Evolutionary conservation across 73 alveolate species (phyloP).

Genomic region (Tetrahymena borealis): DNA sequence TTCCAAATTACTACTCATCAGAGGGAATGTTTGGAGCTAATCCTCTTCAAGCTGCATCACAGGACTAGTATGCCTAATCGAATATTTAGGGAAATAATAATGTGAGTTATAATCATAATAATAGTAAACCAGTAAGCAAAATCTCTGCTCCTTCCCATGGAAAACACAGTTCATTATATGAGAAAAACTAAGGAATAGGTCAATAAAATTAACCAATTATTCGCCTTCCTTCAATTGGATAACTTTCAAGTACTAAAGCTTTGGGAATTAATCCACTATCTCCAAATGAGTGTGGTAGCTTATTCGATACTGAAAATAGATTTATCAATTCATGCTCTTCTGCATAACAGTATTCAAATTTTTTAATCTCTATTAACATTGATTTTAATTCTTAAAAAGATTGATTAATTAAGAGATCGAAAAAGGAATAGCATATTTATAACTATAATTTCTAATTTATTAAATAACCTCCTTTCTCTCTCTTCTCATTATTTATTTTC

Average conservation of each 20-base stretch:
- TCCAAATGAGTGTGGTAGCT: background rate
- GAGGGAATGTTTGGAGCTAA: background rate
- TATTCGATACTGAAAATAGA: background rate
- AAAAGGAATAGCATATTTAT: background rate
- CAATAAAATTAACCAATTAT: background rate
- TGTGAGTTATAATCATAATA: background rate
- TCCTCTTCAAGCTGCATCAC: background rate
- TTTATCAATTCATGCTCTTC: background rate
- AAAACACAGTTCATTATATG: background rate
- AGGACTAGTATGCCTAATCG: background rate
- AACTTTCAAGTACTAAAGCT: background rate
- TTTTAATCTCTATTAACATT: background rate
- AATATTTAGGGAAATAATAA: background rate
- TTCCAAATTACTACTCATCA: background rate
- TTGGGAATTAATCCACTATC: background rate
- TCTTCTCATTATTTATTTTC: background rate
- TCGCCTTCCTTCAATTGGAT: background rate
- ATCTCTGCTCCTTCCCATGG: background rate
- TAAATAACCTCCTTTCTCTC: background rate
- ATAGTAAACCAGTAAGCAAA: background rate
- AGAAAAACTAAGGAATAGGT: background rate
- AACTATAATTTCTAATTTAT: background rate
- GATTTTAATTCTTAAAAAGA: background rate
- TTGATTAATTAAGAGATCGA: background rate
- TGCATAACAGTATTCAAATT: constrained; percentile 1